Percentiles rank a stretch among this genome's conserved stretches.
These are phyloP conservation scores for Cardamine resedifolia DNA, from an alignment of 345 rosid species.

Conservation along the genomic window DNA sequence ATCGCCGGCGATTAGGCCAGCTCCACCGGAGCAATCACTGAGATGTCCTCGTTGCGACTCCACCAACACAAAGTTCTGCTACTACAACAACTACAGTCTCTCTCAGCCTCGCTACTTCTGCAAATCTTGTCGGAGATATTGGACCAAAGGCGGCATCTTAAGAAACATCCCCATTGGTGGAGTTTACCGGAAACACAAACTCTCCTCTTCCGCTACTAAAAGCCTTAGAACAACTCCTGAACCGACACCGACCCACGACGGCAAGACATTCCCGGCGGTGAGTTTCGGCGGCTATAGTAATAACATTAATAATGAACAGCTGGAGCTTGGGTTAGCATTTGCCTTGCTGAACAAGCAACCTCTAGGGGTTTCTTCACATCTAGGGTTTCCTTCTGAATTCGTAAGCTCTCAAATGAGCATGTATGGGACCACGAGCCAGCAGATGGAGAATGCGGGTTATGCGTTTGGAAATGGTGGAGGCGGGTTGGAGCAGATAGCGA, in stretches of 20 bases:
- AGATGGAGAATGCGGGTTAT: constrained; percentile 23
- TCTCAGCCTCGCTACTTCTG: constrained; percentile 84
- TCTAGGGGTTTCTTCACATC: constrained; percentile 35
- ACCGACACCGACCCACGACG: constrained; percentile 27
- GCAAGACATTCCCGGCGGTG: constrained; percentile 36
- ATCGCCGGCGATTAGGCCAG: constrained; percentile 35
- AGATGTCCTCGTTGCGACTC: constrained; percentile 79
- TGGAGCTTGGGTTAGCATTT: constrained; percentile 69
- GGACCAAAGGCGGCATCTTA: constrained; percentile 83
- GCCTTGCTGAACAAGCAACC: constrained; percentile 64
- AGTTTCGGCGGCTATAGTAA: constrained; percentile 25
- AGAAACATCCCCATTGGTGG: constrained; percentile 77
- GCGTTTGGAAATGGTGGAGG: constrained; percentile 36
- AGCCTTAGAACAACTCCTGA: constrained; percentile 44
- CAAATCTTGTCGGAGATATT: constrained; percentile 76
- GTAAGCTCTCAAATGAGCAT: constrained; percentile 19
- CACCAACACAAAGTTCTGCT: constrained; percentile 76
- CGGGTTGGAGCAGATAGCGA: constrained; percentile 37
- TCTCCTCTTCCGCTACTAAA: constrained; percentile 44
- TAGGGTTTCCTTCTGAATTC: constrained; percentile 48
- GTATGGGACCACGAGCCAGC: constrained; percentile 4
- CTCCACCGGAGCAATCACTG: constrained; percentile 56
- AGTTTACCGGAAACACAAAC: constrained; percentile 65
- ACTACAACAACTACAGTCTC: constrained; percentile 85
- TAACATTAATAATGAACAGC: constrained; percentile 43